Evolutionary conservation across 2,329 filamentous ascomycete genomes (phyloP).

Genomic region (Macrophomina phaseolina): DNA sequence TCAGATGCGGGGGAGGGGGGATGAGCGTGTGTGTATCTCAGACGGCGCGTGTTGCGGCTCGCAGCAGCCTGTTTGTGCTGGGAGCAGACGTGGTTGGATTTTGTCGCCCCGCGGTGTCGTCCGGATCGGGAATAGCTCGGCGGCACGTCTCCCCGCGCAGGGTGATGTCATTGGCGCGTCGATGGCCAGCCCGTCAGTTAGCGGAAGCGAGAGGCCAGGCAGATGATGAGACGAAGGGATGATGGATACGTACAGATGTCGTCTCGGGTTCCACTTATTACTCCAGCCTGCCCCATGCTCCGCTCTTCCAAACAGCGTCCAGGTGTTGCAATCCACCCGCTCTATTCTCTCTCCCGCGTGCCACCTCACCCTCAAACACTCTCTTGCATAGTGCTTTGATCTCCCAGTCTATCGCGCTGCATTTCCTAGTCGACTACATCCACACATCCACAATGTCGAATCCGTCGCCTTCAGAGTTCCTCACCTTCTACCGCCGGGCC

Average conservation of each 20-base stretch:
- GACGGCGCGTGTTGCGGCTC: slow-evolving; percentile 12
- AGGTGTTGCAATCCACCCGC: slow-evolving; percentile 3
- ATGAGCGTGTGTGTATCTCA: neutral
- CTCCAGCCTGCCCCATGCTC: neutral
- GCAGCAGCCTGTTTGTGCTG: neutral
- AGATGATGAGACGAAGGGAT: neutral
- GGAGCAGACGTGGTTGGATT: neutral
- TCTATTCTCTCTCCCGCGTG: neutral
- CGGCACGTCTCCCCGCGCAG: slow-evolving; percentile 7
- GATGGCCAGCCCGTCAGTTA: neutral
- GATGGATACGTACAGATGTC: slow-evolving; percentile 1
- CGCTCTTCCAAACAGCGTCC: neutral
- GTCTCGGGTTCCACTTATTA: neutral
- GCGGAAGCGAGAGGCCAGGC: neutral
- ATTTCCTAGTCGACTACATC: neutral
- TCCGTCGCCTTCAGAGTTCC: slow-evolving; percentile 46
- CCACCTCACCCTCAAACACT: neutral
- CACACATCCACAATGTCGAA: slow-evolving; percentile 33
- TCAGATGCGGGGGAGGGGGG: neutral
- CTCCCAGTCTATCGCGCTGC: neutral
- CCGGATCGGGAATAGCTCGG: neutral
- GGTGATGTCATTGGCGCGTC: slow-evolving; percentile 18
- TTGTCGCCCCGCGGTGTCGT: neutral
- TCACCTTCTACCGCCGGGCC: slow-evolving; percentile 45
- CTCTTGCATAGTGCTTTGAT: neutral